Evolutionary conservation across 2,329 filamentous ascomycete genomes (phyloP).

Genomic region (Onygena corvina): DNA sequence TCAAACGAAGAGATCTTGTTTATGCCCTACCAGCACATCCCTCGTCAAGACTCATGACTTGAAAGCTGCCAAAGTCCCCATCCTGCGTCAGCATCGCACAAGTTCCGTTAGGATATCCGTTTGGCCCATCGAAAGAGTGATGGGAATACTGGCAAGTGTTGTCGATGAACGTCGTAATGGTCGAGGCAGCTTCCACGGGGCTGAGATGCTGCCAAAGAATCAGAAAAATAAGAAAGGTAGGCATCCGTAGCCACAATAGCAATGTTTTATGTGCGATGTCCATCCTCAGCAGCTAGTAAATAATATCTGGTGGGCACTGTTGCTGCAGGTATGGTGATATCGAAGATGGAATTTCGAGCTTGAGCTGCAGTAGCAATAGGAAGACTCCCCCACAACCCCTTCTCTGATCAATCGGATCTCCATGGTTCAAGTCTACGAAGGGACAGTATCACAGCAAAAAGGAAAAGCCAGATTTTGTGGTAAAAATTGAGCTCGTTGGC

Average conservation of each 20-base stretch:
- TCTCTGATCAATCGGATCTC: too few relatives aligned
- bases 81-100: neutral
- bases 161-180: constrained; percentile 1
- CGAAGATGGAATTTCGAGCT: neutral
- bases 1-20: neutral
- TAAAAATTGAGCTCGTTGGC: neutral
- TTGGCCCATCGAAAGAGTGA: constrained; percentile 5
- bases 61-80: neutral
- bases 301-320: too few relatives aligned
- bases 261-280: neutral
- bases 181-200: neutral
- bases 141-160: neutral
- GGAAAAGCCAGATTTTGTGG: neutral
- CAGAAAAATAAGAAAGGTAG: neutral
- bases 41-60: neutral
- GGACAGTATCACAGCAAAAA: neutral
- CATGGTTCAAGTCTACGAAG: neutral
- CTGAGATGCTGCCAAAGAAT: neutral
- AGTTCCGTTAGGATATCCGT: constrained; percentile 5
- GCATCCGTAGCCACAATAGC: neutral
- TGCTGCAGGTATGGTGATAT: too few relatives aligned
- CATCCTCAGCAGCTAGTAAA: too few relatives aligned
- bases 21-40: neutral
- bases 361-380: neutral
- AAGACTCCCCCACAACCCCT: neutral